Percentiles rank a stretch among this genome's conserved stretches.
These are phyloP conservation scores for Lepidopterella palustris DNA, from an alignment of 495 filamentous ascomycete species.

Conservation along the genomic window DNA sequence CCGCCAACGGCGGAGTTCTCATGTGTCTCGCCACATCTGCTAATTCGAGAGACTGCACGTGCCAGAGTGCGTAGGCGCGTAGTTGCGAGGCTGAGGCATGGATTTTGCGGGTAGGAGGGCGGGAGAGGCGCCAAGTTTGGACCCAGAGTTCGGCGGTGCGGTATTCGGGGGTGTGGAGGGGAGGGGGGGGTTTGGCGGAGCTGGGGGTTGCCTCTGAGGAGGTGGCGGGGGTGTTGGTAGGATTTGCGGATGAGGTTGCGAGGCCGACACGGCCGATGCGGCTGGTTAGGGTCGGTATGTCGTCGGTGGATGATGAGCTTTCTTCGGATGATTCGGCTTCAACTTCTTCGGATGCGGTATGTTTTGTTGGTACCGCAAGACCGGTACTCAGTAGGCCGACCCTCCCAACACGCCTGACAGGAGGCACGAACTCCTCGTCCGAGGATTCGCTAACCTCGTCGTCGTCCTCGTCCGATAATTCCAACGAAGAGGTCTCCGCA, in stretches of 20 bases:
- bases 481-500: slow-evolving; percentile 1
- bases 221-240: background rate
- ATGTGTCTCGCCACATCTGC: slow-evolving; percentile 44
- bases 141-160: slow-evolving; percentile 11
- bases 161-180: slow-evolving; percentile 13
- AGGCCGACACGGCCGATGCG: slow-evolving; percentile 15
- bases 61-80: slow-evolving; percentile 58
- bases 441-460: background rate
- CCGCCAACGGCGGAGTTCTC: slow-evolving; percentile 49
- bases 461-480: background rate
- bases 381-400: background rate
- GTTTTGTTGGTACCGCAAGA: too few species aligned
- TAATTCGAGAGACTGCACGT: slow-evolving; percentile 39
- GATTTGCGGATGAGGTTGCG: background rate
- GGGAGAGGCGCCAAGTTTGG: slow-evolving; percentile 18
- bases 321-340: background rate
- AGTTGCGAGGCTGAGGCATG: slow-evolving; percentile 63
- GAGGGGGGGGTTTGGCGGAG: background rate
- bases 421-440: background rate
- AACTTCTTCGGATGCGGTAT: background rate
- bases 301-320: background rate
- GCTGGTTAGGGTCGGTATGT: background rate
- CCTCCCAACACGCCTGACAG: background rate
- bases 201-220: background rate
- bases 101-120: slow-evolving; percentile 57